phyloP scores from a whole-genome alignment of 2,329 filamentous ascomycete genomes.

The Laburnicola sp. region DNA sequence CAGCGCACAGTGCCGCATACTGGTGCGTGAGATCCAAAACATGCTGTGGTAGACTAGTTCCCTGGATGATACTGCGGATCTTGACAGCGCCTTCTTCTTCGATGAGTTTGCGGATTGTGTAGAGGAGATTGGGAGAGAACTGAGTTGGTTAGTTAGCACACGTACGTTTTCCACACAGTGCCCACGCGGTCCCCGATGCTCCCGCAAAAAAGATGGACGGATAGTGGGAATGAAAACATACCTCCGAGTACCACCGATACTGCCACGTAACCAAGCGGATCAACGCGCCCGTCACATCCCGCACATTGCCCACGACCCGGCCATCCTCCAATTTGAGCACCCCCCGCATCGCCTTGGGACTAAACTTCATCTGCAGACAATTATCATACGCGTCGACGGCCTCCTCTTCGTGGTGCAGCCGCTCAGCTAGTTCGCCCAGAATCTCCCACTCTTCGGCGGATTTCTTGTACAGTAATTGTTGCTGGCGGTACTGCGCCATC shows the following conservation, averaged over 20 bases:
- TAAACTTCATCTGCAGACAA: slow-evolving; percentile 86
- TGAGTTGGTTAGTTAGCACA: slow-evolving; percentile 34
- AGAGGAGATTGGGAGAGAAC: slow-evolving; percentile 91
- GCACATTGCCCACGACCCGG: slow-evolving; percentile 66
- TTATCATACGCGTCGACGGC: slow-evolving; percentile 90
- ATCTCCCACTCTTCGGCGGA: slow-evolving; percentile 98
- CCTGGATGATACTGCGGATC: slow-evolving; percentile 94
- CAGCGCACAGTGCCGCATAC: slow-evolving; percentile 91
- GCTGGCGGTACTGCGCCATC: slow-evolving; percentile 91
- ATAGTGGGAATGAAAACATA: slow-evolving; percentile 32
- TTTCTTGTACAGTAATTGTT: slow-evolving; percentile 95
- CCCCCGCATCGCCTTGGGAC: slow-evolving; percentile 86
- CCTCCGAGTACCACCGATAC: slow-evolving; percentile 98
- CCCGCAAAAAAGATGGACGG: no score
- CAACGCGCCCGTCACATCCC: slow-evolving; percentile 79
- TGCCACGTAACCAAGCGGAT: slow-evolving; percentile 96
- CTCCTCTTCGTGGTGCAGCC: slow-evolving; percentile 89
- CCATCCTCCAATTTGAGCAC: slow-evolving; percentile 79
- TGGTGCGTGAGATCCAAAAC: slow-evolving; percentile 95
- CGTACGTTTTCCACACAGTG: not conserved
- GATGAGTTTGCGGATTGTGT: slow-evolving; percentile 86
- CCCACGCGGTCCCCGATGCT: no score
- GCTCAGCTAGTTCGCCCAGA: slow-evolving; percentile 85
- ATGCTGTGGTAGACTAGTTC: slow-evolving; percentile 88
- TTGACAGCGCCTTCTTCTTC: slow-evolving; percentile 98